Evolutionary conservation across 441 rosid species (phyloP).

Genomic region (Bocquillonia castaneifolia): DNA sequence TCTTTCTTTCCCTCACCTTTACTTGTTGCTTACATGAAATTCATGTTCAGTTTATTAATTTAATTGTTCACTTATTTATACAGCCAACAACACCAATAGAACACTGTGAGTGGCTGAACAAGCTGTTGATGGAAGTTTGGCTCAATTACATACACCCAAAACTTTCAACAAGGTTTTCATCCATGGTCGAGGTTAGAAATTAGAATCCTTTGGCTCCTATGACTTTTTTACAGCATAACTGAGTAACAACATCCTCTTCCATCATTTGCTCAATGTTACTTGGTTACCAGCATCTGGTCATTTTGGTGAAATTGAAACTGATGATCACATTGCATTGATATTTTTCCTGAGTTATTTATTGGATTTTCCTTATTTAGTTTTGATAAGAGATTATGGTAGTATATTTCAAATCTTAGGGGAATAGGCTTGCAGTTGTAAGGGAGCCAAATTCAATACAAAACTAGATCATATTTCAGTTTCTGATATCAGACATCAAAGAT

Average conservation of each 20-base stretch:
- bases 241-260: neutral
- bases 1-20: conserved; percentile 10
- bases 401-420: neutral
- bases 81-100: conserved; percentile 89
- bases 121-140: conserved; percentile 83
- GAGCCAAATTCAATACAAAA: neutral
- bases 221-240: neutral
- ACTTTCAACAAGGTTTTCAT: conserved; percentile 62
- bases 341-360: neutral
- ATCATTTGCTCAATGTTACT: conserved; percentile 7
- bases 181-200: conserved; percentile 84
- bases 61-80: conserved; percentile 13
- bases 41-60: neutral
- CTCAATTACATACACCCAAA: conserved; percentile 57
- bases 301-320: conserved; percentile 1
- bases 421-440: neutral
- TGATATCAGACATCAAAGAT: neutral
- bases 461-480: neutral
- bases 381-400: neutral
- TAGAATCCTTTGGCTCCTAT: conserved; percentile 21
- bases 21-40: conserved; percentile 5
- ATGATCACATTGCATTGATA: neutral
- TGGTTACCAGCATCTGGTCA: neutral
- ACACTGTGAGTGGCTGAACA: conserved; percentile 94
- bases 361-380: conserved; percentile 5